Conservation (phyloP, 371 early-diverging fungal species). For the Lichtheimia hyalospora region DNA sequence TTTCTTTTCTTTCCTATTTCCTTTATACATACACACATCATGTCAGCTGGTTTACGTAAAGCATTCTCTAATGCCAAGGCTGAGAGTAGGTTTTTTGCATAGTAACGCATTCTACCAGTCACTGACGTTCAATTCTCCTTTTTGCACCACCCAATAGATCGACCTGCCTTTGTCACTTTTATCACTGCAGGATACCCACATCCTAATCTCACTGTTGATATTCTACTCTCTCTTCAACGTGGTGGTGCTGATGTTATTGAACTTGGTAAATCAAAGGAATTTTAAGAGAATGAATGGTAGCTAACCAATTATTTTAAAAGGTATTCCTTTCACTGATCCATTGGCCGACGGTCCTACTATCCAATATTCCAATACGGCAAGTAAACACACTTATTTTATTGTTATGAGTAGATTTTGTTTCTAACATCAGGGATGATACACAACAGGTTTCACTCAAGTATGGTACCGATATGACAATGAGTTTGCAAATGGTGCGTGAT, state of each 20-base stretch:
- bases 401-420: too few species aligned
- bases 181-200: slow-evolving; percentile 92
- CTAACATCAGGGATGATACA: too few species aligned
- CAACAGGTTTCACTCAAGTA: slow-evolving; percentile 74
- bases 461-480: slow-evolving; percentile 74
- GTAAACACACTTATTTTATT: slow-evolving; percentile 12
- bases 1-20: not conserved
- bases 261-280: slow-evolving; percentile 62
- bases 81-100: slow-evolving; percentile 31
- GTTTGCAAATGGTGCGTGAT: slow-evolving; percentile 76
- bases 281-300: not conserved
- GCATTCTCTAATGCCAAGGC: slow-evolving; percentile 41
- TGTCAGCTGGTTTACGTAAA: slow-evolving; percentile 48
- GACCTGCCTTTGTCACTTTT: slow-evolving; percentile 92
- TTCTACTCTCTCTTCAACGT: slow-evolving; percentile 81
- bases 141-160: slow-evolving; percentile 43
- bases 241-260: slow-evolving; percentile 98
- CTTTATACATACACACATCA: slow-evolving; percentile 14
- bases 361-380: slow-evolving; percentile 86
- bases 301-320: slow-evolving; percentile 28
- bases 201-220: slow-evolving; percentile 74
- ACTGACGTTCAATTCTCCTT: not conserved
- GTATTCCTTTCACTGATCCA: slow-evolving; percentile 97
- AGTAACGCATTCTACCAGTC: not conserved
- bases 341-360: slow-evolving; percentile 97